Evolutionary conservation across 345 rosid species (phyloP), one percentile per base, ranked within the genome.

Genomic region (Reutealis trisperma): DNA sequence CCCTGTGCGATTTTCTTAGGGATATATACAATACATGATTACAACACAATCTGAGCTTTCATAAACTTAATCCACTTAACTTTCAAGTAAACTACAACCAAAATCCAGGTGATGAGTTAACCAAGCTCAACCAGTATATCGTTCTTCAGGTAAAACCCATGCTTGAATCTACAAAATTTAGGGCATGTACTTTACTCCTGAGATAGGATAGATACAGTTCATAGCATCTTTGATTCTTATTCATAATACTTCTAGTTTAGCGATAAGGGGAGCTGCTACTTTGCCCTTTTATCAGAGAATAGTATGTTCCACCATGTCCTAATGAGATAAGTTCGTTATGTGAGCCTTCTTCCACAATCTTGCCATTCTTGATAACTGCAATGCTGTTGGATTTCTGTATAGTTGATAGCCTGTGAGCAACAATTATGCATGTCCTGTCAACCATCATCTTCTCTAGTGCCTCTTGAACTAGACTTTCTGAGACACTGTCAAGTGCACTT

Each of bases 401-500:
- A 4, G 92, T 89, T 9, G 92, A 85, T 13, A 90, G 84, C 75
- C 92, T 74, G 71, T 87, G 92, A 45, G 91, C 94, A 9, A 90
- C 79, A 6, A 84, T 85, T 16, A 87, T 74, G 41, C 92, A 86
- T 42, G 92, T 85, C 77, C 90, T 79, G 3, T 77, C 80, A 8
- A 77, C 88, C 94, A 87, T 85, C 91, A 90, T 87, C 81, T 87
- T 90, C 85, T 87, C 94, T 2, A 89, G 90, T 61, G 92, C 88
- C 74, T 81, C 90, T 79, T 90, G 91, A 66, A 87, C 89, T 57
- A 86, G 67, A 76, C 80, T 86, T 55, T 89, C 92, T 8, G 92
- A 90, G 6, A 86, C 77, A 54, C 89, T 90, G 68, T 90, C 92
- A 12, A 89, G 87, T 18, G 94, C 94, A 67, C 98, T 91, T 0